These are phyloP conservation scores for Syzygium malaccense DNA, from an alignment of 441 rosid genomes.

Conservation along the genomic window DNA sequence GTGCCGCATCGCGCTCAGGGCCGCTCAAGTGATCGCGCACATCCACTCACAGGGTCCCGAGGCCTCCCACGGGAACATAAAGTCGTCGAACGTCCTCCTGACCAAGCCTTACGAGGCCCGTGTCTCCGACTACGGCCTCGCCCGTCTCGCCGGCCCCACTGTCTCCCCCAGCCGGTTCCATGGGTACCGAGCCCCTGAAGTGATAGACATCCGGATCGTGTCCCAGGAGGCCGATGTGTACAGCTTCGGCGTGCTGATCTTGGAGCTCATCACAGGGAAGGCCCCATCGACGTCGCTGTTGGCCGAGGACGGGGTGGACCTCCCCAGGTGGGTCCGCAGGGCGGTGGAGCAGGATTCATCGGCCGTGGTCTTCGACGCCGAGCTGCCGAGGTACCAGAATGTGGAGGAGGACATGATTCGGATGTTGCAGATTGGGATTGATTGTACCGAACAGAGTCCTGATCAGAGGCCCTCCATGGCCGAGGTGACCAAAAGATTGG, in stretches of 20 bases:
- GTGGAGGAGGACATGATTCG: conserved; percentile 1
- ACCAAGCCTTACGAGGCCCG: neutral
- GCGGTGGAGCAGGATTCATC: neutral
- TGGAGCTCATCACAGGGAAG: conserved; percentile 10
- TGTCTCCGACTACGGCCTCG: conserved; percentile 5
- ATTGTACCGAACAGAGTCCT: neutral
- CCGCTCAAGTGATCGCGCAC: neutral
- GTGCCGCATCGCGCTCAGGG: neutral
- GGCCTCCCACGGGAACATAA: conserved; percentile 9
- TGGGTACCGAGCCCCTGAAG: conserved; percentile 1
- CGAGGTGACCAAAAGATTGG: neutral
- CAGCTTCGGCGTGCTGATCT: conserved; percentile 5
- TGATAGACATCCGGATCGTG: neutral
- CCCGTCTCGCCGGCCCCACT: neutral
- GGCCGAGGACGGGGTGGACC: neutral
- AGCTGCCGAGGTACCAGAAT: conserved; percentile 5
- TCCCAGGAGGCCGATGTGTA: conserved; percentile 1
- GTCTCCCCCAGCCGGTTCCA: neutral
- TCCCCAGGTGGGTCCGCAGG: neutral
- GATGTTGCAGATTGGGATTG: conserved; percentile 4
- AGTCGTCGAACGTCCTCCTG: conserved; percentile 11
- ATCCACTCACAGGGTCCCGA: conserved; percentile 4
- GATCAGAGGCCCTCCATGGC: conserved; percentile 5
- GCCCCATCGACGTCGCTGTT: neutral
- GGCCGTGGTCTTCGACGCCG: neutral